Base-by-base conservation (phyloP, 768 basidiomycete genomes). In the Infundibulicybe gibba region DNA sequence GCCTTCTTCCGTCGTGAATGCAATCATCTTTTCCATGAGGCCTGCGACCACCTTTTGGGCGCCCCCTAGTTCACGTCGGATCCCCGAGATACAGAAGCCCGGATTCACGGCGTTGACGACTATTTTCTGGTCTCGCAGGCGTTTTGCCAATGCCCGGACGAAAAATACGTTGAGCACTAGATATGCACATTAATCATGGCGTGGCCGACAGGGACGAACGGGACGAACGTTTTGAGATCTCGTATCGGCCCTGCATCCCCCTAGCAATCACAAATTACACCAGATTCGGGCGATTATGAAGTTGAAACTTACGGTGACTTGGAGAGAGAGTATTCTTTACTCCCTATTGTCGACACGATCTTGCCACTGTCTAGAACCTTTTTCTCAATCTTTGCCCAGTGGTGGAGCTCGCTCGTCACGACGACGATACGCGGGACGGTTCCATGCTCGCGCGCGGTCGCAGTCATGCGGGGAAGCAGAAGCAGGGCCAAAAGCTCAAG, bases 361-460 rank as follows among this genome's bases (percentile, higher is more conserved):
- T 65, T 62, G 1, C 56, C 33, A 5, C 53, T 47, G 0, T 63
- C 53, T 6, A 61, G 13, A 5, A 69, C 44, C 2, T 55, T 45
- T 12, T 63, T 54, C 0, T 56, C 49, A 0, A 71, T 33, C 14
- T 50, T 45, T 0, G 58, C 55, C 51, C 45, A 58, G 45, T 65
- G 67, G 47, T 77, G 76, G 0, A 65, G 45, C 16, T 67, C 76
- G 46, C 76, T 79, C 0, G 70, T 45, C 5, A 76, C 69, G 16
- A 77, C 57, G 14, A 72, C 72, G 0, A 77, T 30, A 9, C 71
- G 61, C 0, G 73, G 68, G 1, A 49, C 56, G 0, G 66, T 63
- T 1, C 55, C 39, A 47, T 65, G 45, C 16, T 58, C 54, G 17
- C 61, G 49, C 0, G 70, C 65, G 0, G 77, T 72, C 25, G 64